Evolutionary conservation across 2,329 filamentous ascomycete genomes (phyloP).

Genomic region (Seiridium cupressi): DNA sequence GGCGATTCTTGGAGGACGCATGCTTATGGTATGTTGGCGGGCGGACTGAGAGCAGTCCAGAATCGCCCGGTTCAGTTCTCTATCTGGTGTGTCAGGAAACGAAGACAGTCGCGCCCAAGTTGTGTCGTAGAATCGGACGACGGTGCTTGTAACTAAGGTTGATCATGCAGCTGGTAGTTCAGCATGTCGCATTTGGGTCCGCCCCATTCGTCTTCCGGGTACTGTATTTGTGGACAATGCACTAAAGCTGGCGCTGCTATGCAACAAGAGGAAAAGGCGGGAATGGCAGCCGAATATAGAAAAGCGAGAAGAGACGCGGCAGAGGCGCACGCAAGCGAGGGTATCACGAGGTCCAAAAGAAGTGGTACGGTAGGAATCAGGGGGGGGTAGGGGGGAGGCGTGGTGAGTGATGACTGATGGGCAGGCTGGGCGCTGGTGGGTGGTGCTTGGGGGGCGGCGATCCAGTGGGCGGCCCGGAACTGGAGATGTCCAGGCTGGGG

Average conservation of each 20-base stretch:
- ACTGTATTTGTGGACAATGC: not conserved
- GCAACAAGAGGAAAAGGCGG: not conserved
- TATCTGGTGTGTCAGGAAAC: not conserved
- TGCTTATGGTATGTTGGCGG: slow-evolving; percentile 28
- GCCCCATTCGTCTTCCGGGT: not conserved
- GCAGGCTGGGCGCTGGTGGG: not conserved
- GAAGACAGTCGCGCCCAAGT: not conserved
- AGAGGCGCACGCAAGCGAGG: not conserved
- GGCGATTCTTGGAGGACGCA: slow-evolving; percentile 54
- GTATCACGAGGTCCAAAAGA: not conserved
- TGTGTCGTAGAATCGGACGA: not conserved
- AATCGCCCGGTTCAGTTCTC: not conserved
- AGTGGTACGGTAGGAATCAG: not conserved
- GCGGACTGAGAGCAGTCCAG: not conserved
- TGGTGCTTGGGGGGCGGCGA: not conserved
- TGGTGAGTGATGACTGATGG: not conserved
- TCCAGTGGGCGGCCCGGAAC: not conserved
- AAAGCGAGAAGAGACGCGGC: not conserved
- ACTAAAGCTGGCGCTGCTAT: not conserved
- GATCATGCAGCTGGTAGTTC: not conserved
- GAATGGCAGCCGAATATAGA: not conserved
- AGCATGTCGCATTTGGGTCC: not conserved
- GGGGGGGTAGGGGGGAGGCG: not conserved
- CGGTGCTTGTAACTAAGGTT: not conserved
- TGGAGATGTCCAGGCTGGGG: not conserved